phyloP scores from a whole-genome alignment of 2,329 filamentous ascomycete genomes.

The Aspergillus pseudoterreus region DNA sequence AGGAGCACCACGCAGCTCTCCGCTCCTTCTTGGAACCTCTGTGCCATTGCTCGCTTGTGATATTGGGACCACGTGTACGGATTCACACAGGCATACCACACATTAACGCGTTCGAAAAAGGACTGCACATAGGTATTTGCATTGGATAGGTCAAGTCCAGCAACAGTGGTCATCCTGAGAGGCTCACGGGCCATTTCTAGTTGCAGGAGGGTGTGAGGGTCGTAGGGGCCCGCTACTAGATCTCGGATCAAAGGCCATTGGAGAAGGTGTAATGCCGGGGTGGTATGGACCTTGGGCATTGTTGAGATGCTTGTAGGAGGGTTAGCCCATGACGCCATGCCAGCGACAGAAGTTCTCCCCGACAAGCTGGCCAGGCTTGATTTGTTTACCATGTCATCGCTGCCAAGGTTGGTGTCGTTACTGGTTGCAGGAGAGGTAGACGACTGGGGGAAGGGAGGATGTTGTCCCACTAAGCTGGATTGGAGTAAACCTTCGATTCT shows the following conservation, averaged over 20 bases:
- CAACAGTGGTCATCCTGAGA: conserved; percentile 55
- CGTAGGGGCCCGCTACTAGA: conserved; percentile 71
- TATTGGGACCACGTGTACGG: conserved; percentile 75
- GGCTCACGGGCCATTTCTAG: conserved; percentile 76
- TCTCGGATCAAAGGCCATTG: conserved; percentile 77
- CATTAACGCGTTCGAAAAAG: conserved; percentile 76
- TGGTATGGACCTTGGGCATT: conserved; percentile 82
- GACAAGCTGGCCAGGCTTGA: conserved; percentile 12
- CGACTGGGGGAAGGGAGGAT: conserved; percentile 36
- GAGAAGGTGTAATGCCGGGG: conserved; percentile 63
- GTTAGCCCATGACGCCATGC: conserved; percentile 68
- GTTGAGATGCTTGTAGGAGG: conserved; percentile 68
- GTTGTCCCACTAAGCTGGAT: conserved; percentile 53
- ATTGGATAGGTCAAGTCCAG: conserved; percentile 70
- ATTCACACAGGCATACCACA: conserved; percentile 84
- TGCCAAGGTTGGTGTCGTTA: conserved; percentile 59
- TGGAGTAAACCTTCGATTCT: conserved; percentile 78
- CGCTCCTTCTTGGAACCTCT: conserved; percentile 71
- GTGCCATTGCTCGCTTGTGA: conserved; percentile 70
- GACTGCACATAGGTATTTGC: conserved; percentile 71
- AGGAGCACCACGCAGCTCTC: conserved; percentile 80
- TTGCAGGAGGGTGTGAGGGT: conserved; percentile 76
- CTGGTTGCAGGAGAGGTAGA: conserved; percentile 64
- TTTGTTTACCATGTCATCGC: conserved; percentile 49
- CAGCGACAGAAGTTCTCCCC: conserved; percentile 54